Evolutionary conservation across 768 basidiomycete genomes (phyloP).

Genomic region (Xerocomellus intermedius): DNA sequence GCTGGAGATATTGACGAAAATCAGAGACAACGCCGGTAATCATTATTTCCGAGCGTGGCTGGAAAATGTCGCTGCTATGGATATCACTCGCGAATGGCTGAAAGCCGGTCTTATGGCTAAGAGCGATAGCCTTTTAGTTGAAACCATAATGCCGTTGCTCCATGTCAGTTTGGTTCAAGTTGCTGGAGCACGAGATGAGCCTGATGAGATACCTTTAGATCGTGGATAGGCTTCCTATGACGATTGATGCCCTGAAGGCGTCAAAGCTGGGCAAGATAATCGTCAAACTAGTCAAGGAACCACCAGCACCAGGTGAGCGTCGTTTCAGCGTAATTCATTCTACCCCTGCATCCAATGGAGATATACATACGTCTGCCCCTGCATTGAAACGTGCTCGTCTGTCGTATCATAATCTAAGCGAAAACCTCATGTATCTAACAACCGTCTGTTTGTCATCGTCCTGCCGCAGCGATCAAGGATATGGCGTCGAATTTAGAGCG

Average conservation of each 20-base stretch:
- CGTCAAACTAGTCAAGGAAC: conserved; percentile 72
- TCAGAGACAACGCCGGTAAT: conserved; percentile 80
- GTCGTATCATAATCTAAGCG: conserved; percentile 34
- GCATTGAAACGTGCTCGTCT: conserved; percentile 31
- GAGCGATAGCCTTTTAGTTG: conserved; percentile 52
- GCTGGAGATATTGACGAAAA: conserved; percentile 74
- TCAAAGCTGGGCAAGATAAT: conserved; percentile 82
- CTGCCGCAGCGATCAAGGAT: conserved; percentile 80
- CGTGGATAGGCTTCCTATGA: conserved; percentile 79
- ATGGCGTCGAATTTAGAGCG: conserved; percentile 87
- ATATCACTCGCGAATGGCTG: conserved; percentile 79
- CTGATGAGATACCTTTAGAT: conserved; percentile 44
- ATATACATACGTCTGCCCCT: conserved; percentile 29
- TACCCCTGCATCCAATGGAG: conserved; percentile 24
- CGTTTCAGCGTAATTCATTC: conserved; percentile 14
- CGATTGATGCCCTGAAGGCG: conserved; percentile 60
- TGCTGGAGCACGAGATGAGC: conserved; percentile 6
- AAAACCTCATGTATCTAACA: conserved; percentile 66
- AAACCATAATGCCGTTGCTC: conserved; percentile 83
- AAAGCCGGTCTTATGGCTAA: conserved; percentile 63
- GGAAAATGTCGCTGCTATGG: conserved; percentile 72
- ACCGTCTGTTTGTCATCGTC: conserved; percentile 41
- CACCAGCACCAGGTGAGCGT: conserved; percentile 77
- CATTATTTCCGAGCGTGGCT: conserved; percentile 87
- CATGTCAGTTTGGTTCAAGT: conserved; percentile 59